Evolutionary conservation across 2,329 filamentous ascomycete genomes (phyloP), one percentile per base, ranked within the genome.

Genomic region (Ilyonectria mors-panacis): DNA sequence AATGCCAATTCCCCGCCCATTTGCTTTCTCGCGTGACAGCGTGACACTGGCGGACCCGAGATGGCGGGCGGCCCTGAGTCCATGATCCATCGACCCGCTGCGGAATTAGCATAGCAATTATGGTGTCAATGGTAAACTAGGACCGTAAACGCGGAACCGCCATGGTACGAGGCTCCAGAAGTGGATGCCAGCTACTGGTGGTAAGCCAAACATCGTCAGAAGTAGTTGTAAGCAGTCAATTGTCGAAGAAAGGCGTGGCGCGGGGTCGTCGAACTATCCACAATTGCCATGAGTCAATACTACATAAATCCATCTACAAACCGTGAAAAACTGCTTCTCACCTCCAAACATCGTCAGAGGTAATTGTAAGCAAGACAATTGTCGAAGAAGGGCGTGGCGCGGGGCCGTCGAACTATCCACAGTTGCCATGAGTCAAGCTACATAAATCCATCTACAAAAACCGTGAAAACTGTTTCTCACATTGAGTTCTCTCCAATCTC

Each of bases 231-330:
- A 5, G 35, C 15, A n/a, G 28, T 8, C 4, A 26, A 17, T 19
- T 65, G 56, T 60, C 35, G 33, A 55, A 6, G n/a, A 28, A 60
- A 50, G 63, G 57, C 56, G 63, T 37, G 6, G 55, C 21, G 61
- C 47, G 55, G 61, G 39, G 39, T 42, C 39, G n/a, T 42, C 5
- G 6, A 6, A 15, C 39, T 42, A 42, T 7, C 15, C 39, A 19
- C n/a, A 17, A 6, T 15, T 10, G 37, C 13, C 13, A 19, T 42
- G 15, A 19, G 39, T 42, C 39, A 8, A 42, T 26, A 42, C 15
- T 8, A 6, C 17, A n/a, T n/a, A 8, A 42, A 42, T 42, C 17
- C 15, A 9, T n/a, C 26, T 26, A 26, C 5, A 26, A 26, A 26
- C 26, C 26, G 26, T 6, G 26, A 26, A 26, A 26, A 26, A 26